Conservation (phyloP, 192 early-diverging fungal genomes). For the Coemansia sp. region DNA sequence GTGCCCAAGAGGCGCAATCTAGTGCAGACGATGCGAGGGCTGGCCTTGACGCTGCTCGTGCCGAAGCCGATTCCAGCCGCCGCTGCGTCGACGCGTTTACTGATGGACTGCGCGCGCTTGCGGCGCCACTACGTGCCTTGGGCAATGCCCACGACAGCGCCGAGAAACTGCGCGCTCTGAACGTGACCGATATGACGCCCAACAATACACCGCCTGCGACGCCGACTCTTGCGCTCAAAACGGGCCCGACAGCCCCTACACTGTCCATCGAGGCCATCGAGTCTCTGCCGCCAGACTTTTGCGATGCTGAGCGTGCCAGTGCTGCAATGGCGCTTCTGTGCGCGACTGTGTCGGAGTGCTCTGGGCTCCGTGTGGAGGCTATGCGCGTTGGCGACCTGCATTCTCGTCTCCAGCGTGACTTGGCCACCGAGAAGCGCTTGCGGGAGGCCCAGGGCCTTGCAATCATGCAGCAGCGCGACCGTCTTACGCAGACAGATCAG, state of each 20-base stretch:
- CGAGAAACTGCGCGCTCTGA: slow-evolving; percentile 23
- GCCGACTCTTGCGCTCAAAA: slow-evolving; percentile 17
- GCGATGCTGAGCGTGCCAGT: slow-evolving; percentile 10
- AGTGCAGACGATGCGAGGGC: slow-evolving; percentile 11
- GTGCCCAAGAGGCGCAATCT: slow-evolving; percentile 20
- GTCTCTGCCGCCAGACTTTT: not conserved
- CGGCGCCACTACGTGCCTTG: slow-evolving; percentile 28
- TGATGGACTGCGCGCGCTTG: slow-evolving; percentile 10
- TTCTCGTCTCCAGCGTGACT: slow-evolving; percentile 21
- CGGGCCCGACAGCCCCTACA: not conserved
- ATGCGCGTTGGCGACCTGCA: slow-evolving; percentile 20
- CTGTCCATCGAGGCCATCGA: slow-evolving; percentile 19
- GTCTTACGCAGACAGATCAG: slow-evolving; percentile 31
- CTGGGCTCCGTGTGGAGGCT: slow-evolving; percentile 20
- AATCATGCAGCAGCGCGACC: slow-evolving; percentile 49
- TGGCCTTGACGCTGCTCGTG: slow-evolving; percentile 6
- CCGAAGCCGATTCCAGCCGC: slow-evolving; percentile 4
- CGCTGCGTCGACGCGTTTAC: slow-evolving; percentile 22
- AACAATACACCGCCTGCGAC: slow-evolving; percentile 33
- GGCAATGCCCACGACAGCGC: slow-evolving; percentile 10
- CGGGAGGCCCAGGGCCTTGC: slow-evolving; percentile 46
- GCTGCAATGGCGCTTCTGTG: slow-evolving; percentile 28
- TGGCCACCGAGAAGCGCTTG: slow-evolving; percentile 43
- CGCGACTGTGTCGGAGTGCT: slow-evolving; percentile 18
- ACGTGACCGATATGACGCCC: not conserved